A percentile compares a stretch with the other conserved stretches of the same genome.
phyloP scores from a whole-genome alignment of 208 protist species.

The Acanthamoeba sp. region DNA sequence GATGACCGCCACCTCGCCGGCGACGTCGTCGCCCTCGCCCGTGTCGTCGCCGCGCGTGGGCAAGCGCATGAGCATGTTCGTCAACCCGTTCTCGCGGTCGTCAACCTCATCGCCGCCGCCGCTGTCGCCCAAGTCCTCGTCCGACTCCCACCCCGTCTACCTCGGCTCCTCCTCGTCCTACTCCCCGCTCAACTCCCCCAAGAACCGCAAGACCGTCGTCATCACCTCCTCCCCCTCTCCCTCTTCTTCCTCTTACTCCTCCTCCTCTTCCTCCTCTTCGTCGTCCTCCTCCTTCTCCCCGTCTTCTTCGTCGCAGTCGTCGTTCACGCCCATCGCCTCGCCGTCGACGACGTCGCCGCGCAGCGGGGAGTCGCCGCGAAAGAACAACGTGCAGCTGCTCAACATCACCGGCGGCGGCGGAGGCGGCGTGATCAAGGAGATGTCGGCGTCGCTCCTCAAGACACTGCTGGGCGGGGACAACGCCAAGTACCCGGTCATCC shows the following conservation, averaged over 20 bases:
- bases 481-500: conserved; percentile 19
- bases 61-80: conserved; percentile 15
- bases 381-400: conserved; percentile 9
- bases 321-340: not conserved
- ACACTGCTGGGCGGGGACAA: conserved; percentile 12
- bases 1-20: not conserved
- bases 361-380: not conserved
- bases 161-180: not conserved
- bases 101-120: not conserved
- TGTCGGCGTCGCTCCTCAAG: conserved; percentile 18
- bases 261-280: not conserved
- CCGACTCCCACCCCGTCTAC: not conserved
- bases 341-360: not conserved
- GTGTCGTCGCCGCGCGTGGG: not conserved
- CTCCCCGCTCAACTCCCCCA: not conserved
- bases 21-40: not conserved
- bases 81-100: not conserved
- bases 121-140: not conserved
- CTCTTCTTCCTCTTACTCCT: not conserved
- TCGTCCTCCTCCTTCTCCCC: not conserved
- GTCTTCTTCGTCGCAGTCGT: too few relatives aligned
- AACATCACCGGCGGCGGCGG: not conserved
- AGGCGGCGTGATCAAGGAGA: not conserved
- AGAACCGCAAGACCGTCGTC: conserved; percentile 17
- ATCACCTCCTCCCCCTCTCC: not conserved